Percentiles rank a stretch among this genome's conserved stretches.
phyloP scores from a whole-genome alignment of 176 grass and related monocot genomes.

The Puccinellia tenuiflora region DNA sequence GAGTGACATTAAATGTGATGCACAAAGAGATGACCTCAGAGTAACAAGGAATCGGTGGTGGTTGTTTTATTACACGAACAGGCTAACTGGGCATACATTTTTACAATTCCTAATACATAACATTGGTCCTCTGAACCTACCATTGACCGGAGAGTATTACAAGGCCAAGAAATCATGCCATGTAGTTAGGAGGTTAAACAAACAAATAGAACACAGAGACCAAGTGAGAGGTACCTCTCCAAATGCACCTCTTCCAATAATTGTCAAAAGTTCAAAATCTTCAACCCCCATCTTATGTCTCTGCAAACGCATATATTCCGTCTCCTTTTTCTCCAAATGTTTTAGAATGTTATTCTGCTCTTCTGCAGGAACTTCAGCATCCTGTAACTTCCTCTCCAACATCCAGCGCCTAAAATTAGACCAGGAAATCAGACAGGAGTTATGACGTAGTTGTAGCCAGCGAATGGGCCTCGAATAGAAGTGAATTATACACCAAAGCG shows the following conservation, averaged over 20 bases:
- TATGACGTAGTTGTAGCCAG: not conserved
- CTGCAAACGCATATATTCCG: conserved; percentile 94
- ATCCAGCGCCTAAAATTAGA: conserved; percentile 75
- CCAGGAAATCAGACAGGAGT: conserved; percentile 15
- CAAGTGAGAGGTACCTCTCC: conserved; percentile 56
- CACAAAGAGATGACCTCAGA: not conserved
- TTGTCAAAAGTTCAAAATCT: conserved; percentile 99
- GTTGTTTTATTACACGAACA: not conserved
- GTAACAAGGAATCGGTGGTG: not conserved
- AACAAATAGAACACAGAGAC: not conserved
- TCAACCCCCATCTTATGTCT: conserved; percentile 98
- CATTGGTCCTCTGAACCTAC: not conserved
- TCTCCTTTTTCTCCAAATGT: conserved; percentile 96
- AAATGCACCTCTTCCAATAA: conserved; percentile 98
- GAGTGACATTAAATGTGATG: not conserved
- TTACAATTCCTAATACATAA: too few species aligned
- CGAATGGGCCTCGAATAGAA: not conserved
- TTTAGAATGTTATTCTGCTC: conserved; percentile 94
- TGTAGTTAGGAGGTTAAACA: conserved; percentile 15
- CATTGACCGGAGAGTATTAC: not conserved
- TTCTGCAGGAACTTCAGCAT: conserved; percentile 93
- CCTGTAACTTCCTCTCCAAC: conserved; percentile 89
- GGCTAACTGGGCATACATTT: not conserved
- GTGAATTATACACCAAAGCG: not conserved
- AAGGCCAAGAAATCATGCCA: not conserved